Evolutionary conservation across 2,329 filamentous ascomycete species (phyloP).

Genomic region (Allantophomopsis cytisporea): DNA sequence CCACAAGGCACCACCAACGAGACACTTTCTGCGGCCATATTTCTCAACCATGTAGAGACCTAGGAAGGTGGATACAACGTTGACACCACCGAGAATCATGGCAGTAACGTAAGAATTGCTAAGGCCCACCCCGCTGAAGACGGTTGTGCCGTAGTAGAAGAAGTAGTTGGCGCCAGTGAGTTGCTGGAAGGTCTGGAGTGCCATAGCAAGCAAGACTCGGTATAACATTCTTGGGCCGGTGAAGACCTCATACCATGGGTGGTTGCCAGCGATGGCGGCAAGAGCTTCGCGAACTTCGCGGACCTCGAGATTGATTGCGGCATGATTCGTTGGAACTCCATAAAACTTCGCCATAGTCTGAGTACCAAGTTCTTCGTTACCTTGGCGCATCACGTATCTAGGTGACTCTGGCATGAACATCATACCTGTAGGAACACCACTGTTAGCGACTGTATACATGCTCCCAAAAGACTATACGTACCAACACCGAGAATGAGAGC

Average conservation of each 20-base stretch:
- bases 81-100: constrained; percentile 55
- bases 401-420: constrained; percentile 41
- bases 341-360: constrained; percentile 37
- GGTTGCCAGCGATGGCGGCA: constrained; percentile 28
- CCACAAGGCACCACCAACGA: constrained; percentile 54
- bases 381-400: constrained; percentile 36
- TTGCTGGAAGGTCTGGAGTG: constrained; percentile 54
- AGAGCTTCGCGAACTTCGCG: constrained; percentile 32
- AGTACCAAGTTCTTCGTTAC: constrained; percentile 32
- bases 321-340: constrained; percentile 26
- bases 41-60: constrained; percentile 57
- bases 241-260: constrained; percentile 54
- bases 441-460: too few relatives aligned
- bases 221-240: constrained; percentile 45
- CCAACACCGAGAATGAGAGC: constrained; percentile 37
- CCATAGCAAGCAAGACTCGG: constrained; percentile 48
- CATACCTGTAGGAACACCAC: constrained; percentile 15
- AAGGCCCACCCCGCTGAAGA: constrained; percentile 55
- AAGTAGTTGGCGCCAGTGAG: constrained; percentile 51
- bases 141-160: constrained; percentile 52
- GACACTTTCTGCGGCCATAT: constrained; percentile 52
- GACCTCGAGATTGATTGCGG: constrained; percentile 34
- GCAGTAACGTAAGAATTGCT: constrained; percentile 52
- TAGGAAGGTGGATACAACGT: constrained; percentile 52
- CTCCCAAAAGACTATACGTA: too few relatives aligned